These are phyloP conservation scores for Fusarium transvaalense DNA, from an alignment of 2,329 filamentous ascomycete genomes.

Conservation along the genomic window DNA sequence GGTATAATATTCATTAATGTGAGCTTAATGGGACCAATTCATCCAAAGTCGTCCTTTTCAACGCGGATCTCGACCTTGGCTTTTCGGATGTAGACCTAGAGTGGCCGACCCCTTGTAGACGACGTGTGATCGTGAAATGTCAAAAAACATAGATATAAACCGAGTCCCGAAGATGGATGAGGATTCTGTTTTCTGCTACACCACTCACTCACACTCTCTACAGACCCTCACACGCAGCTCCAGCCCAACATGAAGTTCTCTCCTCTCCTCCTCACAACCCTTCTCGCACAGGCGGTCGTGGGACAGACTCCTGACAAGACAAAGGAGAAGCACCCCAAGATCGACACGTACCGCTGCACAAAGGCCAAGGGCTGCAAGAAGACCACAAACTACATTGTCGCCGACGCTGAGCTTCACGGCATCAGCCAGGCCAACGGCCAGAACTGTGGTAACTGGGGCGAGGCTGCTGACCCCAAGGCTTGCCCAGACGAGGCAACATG, in stretches of 20 bases:
- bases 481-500: conserved; percentile 65
- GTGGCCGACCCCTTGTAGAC: conserved; percentile 3
- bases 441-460: conserved; percentile 43
- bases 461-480: conserved; percentile 53
- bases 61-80: neutral
- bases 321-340: conserved; percentile 62
- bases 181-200: neutral
- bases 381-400: conserved; percentile 62
- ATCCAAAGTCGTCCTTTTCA: neutral
- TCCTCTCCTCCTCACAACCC: conserved; percentile 14
- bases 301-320: conserved; percentile 57
- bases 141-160: conserved; percentile 27
- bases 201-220: conserved; percentile 4
- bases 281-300: conserved; percentile 15
- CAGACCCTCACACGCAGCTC: neutral
- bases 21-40: conserved; percentile 2
- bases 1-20: neutral
- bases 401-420: conserved; percentile 61
- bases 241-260: conserved; percentile 21
- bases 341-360: conserved; percentile 66
- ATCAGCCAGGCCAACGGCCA: conserved; percentile 58
- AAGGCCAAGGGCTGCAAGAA: conserved; percentile 61
- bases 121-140: neutral
- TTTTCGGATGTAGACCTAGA: conserved; percentile 13
- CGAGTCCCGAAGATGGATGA: neutral